Percentiles rank a stretch among this genome's conserved stretches.
phyloP scores from a whole-genome alignment of 768 basidiomycete genomes.

The Mycena olivaceomarginata region DNA sequence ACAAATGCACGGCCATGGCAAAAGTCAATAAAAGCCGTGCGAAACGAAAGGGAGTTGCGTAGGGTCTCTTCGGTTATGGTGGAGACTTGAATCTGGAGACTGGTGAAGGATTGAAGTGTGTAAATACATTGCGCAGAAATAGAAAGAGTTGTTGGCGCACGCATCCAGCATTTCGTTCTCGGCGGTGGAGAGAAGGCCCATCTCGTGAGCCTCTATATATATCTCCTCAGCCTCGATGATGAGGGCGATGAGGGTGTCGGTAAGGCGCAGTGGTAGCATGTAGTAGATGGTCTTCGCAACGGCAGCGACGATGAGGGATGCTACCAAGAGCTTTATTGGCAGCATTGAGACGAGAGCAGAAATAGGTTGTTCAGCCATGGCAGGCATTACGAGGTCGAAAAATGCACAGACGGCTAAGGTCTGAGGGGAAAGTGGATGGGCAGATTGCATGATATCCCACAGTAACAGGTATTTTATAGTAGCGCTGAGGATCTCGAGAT shows the following conservation, averaged over 20 bases:
- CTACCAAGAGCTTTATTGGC: background rate
- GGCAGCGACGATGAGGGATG: background rate
- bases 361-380: background rate
- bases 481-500: no score
- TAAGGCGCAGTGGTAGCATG: background rate
- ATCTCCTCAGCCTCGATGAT: background rate
- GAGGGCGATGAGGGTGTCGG: background rate
- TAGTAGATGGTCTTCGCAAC: background rate
- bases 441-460: no score
- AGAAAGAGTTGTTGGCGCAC: background rate
- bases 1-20: background rate
- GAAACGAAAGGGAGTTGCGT: background rate
- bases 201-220: background rate
- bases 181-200: background rate
- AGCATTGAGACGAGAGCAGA: background rate
- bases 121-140: background rate
- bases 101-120: background rate
- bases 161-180: background rate
- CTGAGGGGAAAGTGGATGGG: background rate
- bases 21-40: background rate
- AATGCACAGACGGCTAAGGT: background rate
- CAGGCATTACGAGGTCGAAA: background rate
- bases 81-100: background rate
- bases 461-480: no score
- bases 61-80: background rate